These are phyloP conservation scores for Hypoxylon crocopeplum DNA, from an alignment of 495 filamentous ascomycete genomes.

Conservation along the genomic window DNA sequence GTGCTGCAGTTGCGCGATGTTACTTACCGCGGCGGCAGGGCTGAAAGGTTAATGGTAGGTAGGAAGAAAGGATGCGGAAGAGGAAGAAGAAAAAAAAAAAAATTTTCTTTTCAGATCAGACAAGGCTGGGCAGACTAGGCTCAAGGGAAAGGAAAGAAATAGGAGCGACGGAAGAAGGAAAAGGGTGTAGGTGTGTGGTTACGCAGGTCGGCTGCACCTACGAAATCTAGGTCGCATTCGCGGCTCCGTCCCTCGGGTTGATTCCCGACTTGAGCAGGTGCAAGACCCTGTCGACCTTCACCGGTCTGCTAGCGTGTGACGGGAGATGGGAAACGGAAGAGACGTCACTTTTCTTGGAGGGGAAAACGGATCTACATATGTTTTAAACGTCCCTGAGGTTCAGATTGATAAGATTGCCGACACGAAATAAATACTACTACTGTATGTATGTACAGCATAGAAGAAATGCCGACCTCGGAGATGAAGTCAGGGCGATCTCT, in stretches of 20 bases:
- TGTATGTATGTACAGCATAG: too few relatives aligned
- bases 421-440: too few relatives aligned
- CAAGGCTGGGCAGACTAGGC: neutral
- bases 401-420: constrained; percentile 27
- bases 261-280: constrained; percentile 30
- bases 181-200: constrained; percentile 19
- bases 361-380: too few relatives aligned
- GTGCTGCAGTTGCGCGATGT: constrained; percentile 18
- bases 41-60: constrained; percentile 19
- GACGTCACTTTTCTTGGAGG: neutral
- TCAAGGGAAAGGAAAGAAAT: neutral
- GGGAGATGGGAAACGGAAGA: neutral
- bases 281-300: neutral
- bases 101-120: constrained; percentile 7
- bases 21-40: constrained; percentile 13
- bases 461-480: constrained; percentile 16
- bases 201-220: constrained; percentile 29
- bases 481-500: constrained; percentile 9
- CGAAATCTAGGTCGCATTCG: constrained; percentile 17
- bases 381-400: neutral
- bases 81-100: neutral
- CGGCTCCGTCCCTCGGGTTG: constrained; percentile 30
- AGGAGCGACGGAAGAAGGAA: neutral
- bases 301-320: constrained; percentile 1
- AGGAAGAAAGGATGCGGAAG: neutral